These are phyloP conservation scores for Linnemannia zychae DNA, from an alignment of 192 early-diverging fungal species.

Conservation along the genomic window DNA sequence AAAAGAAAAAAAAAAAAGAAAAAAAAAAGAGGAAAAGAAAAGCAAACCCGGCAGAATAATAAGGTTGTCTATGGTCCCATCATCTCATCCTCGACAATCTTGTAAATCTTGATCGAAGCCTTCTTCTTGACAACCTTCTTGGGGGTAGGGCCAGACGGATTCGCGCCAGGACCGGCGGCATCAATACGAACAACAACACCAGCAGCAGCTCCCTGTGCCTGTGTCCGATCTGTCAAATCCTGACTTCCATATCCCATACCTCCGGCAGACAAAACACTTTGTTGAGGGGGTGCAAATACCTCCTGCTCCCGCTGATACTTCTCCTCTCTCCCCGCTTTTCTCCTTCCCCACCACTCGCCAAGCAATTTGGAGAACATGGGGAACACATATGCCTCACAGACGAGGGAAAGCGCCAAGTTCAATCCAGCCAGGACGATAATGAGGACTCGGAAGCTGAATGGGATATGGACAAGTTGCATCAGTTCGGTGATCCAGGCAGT, in stretches of 20 bases:
- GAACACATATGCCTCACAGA: constrained; percentile 64
- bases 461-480: constrained; percentile 79
- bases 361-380: constrained; percentile 46
- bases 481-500: constrained; percentile 59
- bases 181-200: neutral
- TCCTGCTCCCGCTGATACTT: constrained; percentile 9
- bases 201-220: neutral
- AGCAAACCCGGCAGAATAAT: too few relatives aligned
- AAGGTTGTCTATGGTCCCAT: constrained; percentile 15
- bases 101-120: constrained; percentile 54
- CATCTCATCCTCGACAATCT: constrained; percentile 59
- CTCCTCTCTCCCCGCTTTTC: constrained; percentile 6
- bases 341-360: constrained; percentile 27
- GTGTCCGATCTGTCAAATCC: neutral
- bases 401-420: constrained; percentile 68
- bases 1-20: neutral
- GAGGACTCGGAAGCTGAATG: constrained; percentile 66
- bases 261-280: neutral
- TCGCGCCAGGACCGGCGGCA: neutral
- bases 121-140: constrained; percentile 24
- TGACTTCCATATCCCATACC: constrained; percentile 35
- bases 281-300: constrained; percentile 11
- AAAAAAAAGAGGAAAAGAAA: neutral
- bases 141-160: neutral
- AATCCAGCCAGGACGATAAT: constrained; percentile 71